Percentiles rank a stretch among this genome's conserved stretches.
Evolutionary conservation across 306 rosid species (phyloP).

Genomic region (Citrullus colocynthis): DNA sequence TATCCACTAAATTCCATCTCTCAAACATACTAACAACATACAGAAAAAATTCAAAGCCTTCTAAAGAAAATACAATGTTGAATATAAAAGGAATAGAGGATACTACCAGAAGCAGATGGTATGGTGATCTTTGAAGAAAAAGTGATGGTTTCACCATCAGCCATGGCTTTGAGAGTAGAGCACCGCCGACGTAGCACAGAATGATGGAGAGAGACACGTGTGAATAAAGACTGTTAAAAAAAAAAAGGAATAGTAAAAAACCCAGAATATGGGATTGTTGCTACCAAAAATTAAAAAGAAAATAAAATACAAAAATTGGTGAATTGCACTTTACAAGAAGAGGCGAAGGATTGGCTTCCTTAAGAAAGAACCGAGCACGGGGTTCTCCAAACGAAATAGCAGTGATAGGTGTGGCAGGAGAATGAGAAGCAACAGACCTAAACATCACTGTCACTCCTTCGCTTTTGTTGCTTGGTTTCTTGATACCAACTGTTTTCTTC

Average conservation of each 20-base stretch:
- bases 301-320: not conserved
- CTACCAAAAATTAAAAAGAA: not conserved
- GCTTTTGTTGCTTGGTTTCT: not conserved
- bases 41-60: not conserved
- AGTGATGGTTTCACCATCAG: conserved; percentile 25
- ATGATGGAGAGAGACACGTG: conserved; percentile 12
- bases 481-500: not conserved
- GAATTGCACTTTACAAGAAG: conserved; percentile 4
- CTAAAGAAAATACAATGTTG: not conserved
- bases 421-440: conserved; percentile 7
- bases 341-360: conserved; percentile 5
- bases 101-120: conserved; percentile 31
- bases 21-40: not conserved
- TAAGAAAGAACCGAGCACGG: not conserved
- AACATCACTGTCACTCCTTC: conserved; percentile 14
- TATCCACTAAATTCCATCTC: not conserved
- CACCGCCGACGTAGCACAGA: conserved; percentile 12
- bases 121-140: conserved; percentile 17
- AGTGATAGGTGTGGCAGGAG: conserved; percentile 4
- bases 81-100: not conserved
- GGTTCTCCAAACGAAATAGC: not conserved
- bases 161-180: conserved; percentile 46
- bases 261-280: not conserved
- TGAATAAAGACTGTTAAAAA: conserved; percentile 11
- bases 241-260: not conserved